Evolutionary conservation across 108 stramenopile species (phyloP), one percentile per base, ranked within the genome.

Genomic region (Fragilaria radians): DNA sequence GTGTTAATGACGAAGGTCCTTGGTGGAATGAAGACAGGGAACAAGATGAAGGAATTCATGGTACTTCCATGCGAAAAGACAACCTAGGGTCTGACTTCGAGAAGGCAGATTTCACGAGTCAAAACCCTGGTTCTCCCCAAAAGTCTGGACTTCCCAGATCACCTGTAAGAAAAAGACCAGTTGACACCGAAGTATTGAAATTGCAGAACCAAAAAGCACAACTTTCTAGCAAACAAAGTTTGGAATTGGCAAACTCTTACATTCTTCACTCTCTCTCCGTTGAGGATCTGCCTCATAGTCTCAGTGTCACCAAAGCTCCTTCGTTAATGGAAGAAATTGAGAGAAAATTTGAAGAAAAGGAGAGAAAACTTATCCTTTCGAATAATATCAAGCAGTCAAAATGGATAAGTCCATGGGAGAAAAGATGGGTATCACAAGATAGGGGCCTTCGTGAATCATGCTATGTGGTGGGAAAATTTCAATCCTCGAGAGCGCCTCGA

Each of bases 1-100:
- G 32, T 2, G 52, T 45, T 21, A 49, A 54, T 11, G 27, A 56
- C 5, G 55, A 65, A 28, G 36, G 11, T 42, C 36, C 36, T 42
- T 56, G 55, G 64, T 65, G 64, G 64, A 47, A 30, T 14, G 55
- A 57, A 27, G 64, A 36, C 50, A 52, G 5, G 5, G 51, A 23
- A 33, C 21, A 24, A 57, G 30, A 53, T 24, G 64, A 47, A 30
- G 14, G 55, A 57, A 27, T 54, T 25, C 50, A 52, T 14, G 5
- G 51, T 11, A 33, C 21, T 5, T 33, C 31, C 36, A 42, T 42
- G 7, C 36, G 36, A 7, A 42, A 14, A 42, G 11, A 7, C 36
- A 42, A 42, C 36, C n/a, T n/a, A n/a, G n/a, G n/a, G n/a, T n/a
- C n/a, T n/a, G n/a, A n/a, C n/a, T n/a, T 11, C 14, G 24, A 52